Conservation (phyloP, 768 basidiomycete species). For the Daedaleopsis nitida region DNA sequence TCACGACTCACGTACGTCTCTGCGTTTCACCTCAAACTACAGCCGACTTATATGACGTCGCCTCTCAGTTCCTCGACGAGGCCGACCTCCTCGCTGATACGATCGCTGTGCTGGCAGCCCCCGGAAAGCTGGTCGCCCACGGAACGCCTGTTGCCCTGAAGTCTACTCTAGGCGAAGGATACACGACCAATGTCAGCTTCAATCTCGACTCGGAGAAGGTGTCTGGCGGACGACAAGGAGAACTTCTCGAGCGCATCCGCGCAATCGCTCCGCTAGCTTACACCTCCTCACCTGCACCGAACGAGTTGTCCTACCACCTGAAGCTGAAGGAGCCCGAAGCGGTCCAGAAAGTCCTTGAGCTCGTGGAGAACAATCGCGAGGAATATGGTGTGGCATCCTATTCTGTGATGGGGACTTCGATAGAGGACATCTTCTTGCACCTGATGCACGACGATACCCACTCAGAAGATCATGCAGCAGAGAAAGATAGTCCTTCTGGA, state of each 20-base stretch:
- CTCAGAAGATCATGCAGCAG: conserved; percentile 31
- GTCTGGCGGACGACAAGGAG: conserved; percentile 27
- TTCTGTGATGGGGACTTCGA: conserved; percentile 71
- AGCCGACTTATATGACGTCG: conserved; percentile 5
- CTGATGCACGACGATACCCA: conserved; percentile 53
- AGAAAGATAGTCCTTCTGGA: conserved; percentile 11
- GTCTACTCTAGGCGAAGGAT: conserved; percentile 69
- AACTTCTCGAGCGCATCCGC: conserved; percentile 18
- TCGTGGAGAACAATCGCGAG: conserved; percentile 49
- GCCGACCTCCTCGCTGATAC: conserved; percentile 78
- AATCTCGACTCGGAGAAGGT: conserved; percentile 25
- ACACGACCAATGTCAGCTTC: conserved; percentile 57
- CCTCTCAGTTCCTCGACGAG: conserved; percentile 68
- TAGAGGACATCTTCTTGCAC: conserved; percentile 81
- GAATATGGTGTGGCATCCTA: conserved; percentile 50
- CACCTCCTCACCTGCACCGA: conserved; percentile 43
- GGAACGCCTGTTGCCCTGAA: conserved; percentile 79
- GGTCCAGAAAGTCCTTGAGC: conserved; percentile 57
- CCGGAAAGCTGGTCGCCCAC: conserved; percentile 72
- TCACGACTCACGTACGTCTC: conserved; percentile 72
- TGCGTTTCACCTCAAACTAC: neutral
- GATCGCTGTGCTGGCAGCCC: conserved; percentile 74
- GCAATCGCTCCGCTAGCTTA: conserved; percentile 47
- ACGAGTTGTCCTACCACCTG: conserved; percentile 55
- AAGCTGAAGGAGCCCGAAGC: conserved; percentile 56